Conservation (phyloP, 495 filamentous ascomycete species). For the Penicillium silybi region DNA sequence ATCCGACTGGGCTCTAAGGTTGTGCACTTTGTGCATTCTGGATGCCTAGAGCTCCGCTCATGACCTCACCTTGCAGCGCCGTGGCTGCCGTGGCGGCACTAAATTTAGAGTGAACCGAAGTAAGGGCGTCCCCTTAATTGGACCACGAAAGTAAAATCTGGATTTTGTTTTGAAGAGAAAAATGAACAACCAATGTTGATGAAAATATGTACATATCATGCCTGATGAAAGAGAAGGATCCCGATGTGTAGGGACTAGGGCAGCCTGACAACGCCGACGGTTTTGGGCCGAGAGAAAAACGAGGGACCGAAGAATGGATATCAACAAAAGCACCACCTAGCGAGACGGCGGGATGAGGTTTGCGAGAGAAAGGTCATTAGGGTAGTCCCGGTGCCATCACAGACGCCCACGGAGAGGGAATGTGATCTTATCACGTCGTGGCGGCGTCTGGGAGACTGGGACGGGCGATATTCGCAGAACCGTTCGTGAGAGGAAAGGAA, state of each 20-base stretch:
- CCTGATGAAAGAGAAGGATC: constrained; percentile 4
- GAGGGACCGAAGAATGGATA: constrained; percentile 16
- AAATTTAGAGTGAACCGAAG: neutral
- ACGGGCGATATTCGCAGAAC: constrained; percentile 11
- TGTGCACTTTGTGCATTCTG: neutral
- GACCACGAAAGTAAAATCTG: neutral
- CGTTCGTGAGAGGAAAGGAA: constrained; percentile 8
- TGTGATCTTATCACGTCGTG: constrained; percentile 3
- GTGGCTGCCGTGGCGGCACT: neutral
- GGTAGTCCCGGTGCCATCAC: constrained; percentile 4
- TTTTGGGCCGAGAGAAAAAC: constrained; percentile 2
- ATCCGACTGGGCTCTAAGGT: no score
- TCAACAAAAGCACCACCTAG: constrained; percentile 14
- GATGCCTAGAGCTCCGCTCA: neutral
- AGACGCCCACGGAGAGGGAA: constrained; percentile 5
- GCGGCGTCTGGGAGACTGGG: constrained; percentile 3
- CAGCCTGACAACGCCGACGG: constrained; percentile 14
- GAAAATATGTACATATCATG: constrained; percentile 20
- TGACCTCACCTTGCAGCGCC: neutral
- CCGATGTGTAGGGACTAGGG: neutral
- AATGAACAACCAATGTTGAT: neutral
- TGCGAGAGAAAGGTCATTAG: constrained; percentile 19
- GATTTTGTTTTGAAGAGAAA: neutral
- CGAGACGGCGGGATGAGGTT: neutral
- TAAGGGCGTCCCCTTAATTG: neutral